These are phyloP conservation scores for Aegilops sharonensis DNA, from an alignment of 176 grass and related monocot species.

Conservation along the genomic window DNA sequence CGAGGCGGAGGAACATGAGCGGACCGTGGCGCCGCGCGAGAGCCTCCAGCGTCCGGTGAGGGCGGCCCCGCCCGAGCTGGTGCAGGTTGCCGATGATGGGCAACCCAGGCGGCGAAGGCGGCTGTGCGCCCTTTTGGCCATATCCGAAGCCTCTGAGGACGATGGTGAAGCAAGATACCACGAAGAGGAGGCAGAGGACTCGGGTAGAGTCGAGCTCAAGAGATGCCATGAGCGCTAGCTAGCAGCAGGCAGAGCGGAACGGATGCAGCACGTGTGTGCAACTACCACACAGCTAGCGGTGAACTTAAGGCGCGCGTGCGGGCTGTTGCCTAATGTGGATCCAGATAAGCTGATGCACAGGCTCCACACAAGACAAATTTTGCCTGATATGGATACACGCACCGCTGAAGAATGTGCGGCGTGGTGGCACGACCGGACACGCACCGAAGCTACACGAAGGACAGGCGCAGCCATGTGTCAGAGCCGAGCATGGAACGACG, in stretches of 20 bases:
- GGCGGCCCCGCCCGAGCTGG: constrained; percentile 20
- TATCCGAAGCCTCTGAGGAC: not conserved
- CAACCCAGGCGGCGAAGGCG: constrained; percentile 38
- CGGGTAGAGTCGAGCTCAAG: not conserved
- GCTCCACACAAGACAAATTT: no score
- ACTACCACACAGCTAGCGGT: not conserved
- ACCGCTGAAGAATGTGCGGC: not conserved
- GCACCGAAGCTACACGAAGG: not conserved
- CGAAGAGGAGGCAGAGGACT: not conserved
- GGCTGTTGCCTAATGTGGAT: not conserved
- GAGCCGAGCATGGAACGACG: not conserved
- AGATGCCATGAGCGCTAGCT: not conserved
- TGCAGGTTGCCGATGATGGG: constrained; percentile 56
- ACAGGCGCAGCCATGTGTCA: not conserved
- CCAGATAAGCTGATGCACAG: no score
- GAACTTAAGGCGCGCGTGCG: not conserved
- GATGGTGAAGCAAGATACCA: not conserved
- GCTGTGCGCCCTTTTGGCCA: not conserved
- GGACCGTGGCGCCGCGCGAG: not conserved
- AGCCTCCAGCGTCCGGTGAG: constrained; percentile 14
- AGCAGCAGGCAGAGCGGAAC: no score
- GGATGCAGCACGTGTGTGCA: not conserved
- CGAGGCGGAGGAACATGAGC: not conserved
- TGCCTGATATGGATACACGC: not conserved
- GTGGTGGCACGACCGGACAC: not conserved